Evolutionary conservation across 2,329 filamentous ascomycete species (phyloP).

Genomic region (Fusarium drepaniforme): DNA sequence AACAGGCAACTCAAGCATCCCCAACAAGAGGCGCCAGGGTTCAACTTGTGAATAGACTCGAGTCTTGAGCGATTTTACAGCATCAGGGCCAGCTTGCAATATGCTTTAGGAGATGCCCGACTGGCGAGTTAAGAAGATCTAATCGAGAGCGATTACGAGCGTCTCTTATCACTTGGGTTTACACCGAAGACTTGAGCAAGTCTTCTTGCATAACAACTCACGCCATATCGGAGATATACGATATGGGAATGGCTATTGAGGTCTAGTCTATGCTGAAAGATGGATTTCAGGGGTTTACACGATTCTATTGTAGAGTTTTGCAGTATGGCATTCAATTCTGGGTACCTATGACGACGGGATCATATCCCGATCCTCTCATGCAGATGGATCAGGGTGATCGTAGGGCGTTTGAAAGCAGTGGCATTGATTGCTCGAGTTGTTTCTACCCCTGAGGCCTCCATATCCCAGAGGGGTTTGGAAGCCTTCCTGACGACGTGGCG

Average conservation of each 20-base stretch:
- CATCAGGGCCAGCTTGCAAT: background rate
- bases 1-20: background rate
- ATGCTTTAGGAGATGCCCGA: background rate
- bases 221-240: background rate
- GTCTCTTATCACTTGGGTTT: background rate
- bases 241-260: background rate
- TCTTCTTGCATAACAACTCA: background rate
- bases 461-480: background rate
- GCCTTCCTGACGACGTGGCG: background rate
- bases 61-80: background rate
- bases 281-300: background rate
- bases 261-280: background rate
- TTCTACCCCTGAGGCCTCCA: background rate
- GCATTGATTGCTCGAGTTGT: background rate
- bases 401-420: background rate
- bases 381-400: background rate
- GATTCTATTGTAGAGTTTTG: background rate
- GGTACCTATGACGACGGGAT: background rate
- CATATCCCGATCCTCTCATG: background rate
- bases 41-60: background rate
- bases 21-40: background rate
- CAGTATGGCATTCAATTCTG: background rate
- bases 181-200: background rate
- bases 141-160: background rate
- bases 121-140: background rate